These are phyloP conservation scores for Erythrobasidium yunnanense DNA, from an alignment of 768 basidiomycete species.

Conservation along the genomic window DNA sequence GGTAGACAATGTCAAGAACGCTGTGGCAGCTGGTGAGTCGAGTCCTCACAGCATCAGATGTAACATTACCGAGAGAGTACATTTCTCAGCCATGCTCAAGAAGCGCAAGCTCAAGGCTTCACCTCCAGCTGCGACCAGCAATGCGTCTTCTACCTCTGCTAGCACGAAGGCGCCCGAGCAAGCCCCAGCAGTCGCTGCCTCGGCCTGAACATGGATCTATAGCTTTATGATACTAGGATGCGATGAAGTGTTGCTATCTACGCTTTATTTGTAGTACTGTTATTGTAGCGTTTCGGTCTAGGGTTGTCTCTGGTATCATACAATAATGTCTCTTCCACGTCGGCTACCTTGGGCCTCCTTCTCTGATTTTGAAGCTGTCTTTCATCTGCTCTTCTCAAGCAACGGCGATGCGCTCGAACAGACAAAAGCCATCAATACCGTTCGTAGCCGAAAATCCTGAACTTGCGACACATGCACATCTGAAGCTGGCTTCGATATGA, in stretches of 20 bases:
- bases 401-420: constrained; percentile 54
- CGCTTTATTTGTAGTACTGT: too few relatives aligned
- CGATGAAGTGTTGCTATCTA: too few relatives aligned
- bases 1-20: constrained; percentile 79
- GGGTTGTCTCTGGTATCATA: background rate
- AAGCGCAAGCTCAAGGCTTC: background rate
- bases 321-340: constrained; percentile 47
- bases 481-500: background rate
- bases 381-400: constrained; percentile 53
- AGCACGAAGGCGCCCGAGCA: background rate
- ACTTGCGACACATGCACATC: background rate
- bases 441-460: constrained; percentile 2
- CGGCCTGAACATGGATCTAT: too few relatives aligned
- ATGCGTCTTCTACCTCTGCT: background rate
- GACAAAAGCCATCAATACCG: constrained; percentile 48
- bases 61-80: background rate
- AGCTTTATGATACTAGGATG: too few relatives aligned
- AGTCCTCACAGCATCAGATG: background rate
- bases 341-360: constrained; percentile 67
- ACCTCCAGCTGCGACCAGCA: background rate
- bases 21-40: constrained; percentile 65
- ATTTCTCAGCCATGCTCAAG: background rate
- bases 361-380: constrained; percentile 64
- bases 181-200: background rate
- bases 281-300: too few relatives aligned